Base-by-base conservation (phyloP, 495 filamentous ascomycete genomes). In the Geoglossum glabrum region DNA sequence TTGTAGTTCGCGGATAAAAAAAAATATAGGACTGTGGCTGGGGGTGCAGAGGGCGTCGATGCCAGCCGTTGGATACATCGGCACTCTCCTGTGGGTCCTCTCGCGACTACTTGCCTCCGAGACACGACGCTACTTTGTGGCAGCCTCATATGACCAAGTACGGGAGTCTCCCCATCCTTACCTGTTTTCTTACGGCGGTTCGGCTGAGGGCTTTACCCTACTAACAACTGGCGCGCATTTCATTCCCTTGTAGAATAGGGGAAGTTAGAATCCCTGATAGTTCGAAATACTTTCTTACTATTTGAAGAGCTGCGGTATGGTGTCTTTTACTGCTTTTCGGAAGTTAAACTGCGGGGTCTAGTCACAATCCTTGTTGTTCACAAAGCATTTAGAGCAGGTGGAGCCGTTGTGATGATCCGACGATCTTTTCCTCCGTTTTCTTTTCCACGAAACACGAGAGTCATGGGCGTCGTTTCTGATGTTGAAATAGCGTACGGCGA, bases 1-100 rank as follows among this genome's bases (percentile, higher is more conserved):
- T 67, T 72, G 49, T 72, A 58, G 19, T 28, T 25, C 26, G 4
- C 10, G 7, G 49, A 7, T 17, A 17, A 3, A 19, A 2, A 19
- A 45, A 4, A 19, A 45, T 19, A 21, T 19, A 21, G 13, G 11
- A 34, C 31, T 5, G 31, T 5, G 31, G 11, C 31, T 21, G n/a
- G 40, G 13, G 10, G 2, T 21, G n/a, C 13, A 9, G n/a, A 2
- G 3, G 17, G 10, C 13, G 40, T 21, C n/a, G 17, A 45, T 45
- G 40, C n/a, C 23, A 3, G n/a, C 13, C n/a, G 0, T 45, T 45
- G 17, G 40, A 45, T 45, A 21, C n/a, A 21, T 4, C 23, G n/a
- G 23, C 17, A 45, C 3, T 5, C 11, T 21, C 2, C n/a, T 5
- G 13, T 40, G 17, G 36, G 36, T 15, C 4, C 11, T 13, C 13